phyloP scores from a whole-genome alignment of 371 early-diverging fungal genomes.

The Lichtheimia hyalospora region DNA sequence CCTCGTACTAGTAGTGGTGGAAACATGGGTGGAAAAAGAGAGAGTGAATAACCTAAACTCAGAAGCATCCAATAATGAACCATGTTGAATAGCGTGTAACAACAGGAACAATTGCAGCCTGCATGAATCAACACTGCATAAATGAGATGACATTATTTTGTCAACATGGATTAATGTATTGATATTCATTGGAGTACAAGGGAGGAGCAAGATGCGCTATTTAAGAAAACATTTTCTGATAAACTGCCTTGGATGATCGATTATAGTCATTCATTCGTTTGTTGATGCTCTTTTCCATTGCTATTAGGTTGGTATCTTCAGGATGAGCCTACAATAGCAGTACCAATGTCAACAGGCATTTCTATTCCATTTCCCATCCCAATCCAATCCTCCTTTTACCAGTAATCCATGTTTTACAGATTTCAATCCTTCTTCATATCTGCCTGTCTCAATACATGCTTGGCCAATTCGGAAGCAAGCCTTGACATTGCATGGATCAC shows the following conservation, averaged over 20 bases:
- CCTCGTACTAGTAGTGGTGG: too few species aligned
- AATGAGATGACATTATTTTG: too few species aligned
- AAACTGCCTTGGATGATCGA: constrained; percentile 20
- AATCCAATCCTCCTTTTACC: constrained; percentile 14
- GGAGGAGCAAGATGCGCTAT: background rate
- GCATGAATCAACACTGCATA: too few species aligned
- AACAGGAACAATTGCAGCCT: too few species aligned
- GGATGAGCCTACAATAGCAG: constrained; percentile 3
- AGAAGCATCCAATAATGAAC: too few species aligned
- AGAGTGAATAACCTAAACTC: too few species aligned
- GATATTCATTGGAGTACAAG: background rate
- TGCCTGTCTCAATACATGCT: constrained; percentile 51
- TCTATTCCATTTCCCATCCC: too few species aligned
- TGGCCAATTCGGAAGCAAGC: constrained; percentile 62
- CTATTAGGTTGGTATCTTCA: constrained; percentile 16
- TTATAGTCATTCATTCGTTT: constrained; percentile 12
- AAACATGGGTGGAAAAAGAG: too few species aligned
- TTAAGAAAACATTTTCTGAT: constrained; percentile 30
- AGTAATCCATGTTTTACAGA: constrained; percentile 48
- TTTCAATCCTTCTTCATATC: constrained; percentile 54
- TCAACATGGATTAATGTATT: too few species aligned
- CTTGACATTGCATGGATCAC: constrained; percentile 61
- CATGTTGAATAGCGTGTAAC: too few species aligned
- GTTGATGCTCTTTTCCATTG: constrained; percentile 8
- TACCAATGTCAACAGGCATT: too few species aligned